Conservation (phyloP, 768 basidiomycete genomes). For the Gautieria morchelliformis region DNA sequence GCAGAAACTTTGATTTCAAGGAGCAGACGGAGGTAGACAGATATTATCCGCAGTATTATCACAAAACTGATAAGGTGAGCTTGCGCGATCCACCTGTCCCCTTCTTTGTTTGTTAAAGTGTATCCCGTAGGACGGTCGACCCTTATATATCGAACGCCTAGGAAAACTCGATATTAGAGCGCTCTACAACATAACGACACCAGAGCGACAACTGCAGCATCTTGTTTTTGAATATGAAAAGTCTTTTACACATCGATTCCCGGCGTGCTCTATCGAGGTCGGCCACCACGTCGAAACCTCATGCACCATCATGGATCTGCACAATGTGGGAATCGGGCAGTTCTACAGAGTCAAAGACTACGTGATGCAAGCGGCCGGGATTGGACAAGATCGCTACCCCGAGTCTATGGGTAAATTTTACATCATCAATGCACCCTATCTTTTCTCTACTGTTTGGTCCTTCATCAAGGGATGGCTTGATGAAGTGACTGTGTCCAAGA, state of each 20-base stretch:
- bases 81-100: not conserved
- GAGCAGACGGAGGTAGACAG: slow-evolving; percentile 79
- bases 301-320: slow-evolving; percentile 94
- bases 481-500: slow-evolving; percentile 90
- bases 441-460: slow-evolving; percentile 81
- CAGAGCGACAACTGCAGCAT: slow-evolving; percentile 79
- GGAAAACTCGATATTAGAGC: slow-evolving; percentile 82
- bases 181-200: slow-evolving; percentile 73
- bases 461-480: slow-evolving; percentile 92
- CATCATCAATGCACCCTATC: slow-evolving; percentile 96
- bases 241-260: slow-evolving; percentile 70
- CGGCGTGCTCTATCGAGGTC: slow-evolving; percentile 57
- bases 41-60: slow-evolving; percentile 94
- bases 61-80: slow-evolving; percentile 85
- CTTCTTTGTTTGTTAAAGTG: not conserved
- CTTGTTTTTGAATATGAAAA: slow-evolving; percentile 93
- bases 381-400: slow-evolving; percentile 89
- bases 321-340: slow-evolving; percentile 49
- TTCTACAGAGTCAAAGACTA: slow-evolving; percentile 94
- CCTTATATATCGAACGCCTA: slow-evolving; percentile 89
- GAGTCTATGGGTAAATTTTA: slow-evolving; percentile 98
- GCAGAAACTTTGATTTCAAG: slow-evolving; percentile 65
- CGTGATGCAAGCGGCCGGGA: slow-evolving; percentile 59
- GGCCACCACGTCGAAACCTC: slow-evolving; percentile 93
- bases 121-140: slow-evolving; percentile 73